Evolutionary conservation across 805 yeast genomes (phyloP).

Genomic region (Lipomyces mesembrius): DNA sequence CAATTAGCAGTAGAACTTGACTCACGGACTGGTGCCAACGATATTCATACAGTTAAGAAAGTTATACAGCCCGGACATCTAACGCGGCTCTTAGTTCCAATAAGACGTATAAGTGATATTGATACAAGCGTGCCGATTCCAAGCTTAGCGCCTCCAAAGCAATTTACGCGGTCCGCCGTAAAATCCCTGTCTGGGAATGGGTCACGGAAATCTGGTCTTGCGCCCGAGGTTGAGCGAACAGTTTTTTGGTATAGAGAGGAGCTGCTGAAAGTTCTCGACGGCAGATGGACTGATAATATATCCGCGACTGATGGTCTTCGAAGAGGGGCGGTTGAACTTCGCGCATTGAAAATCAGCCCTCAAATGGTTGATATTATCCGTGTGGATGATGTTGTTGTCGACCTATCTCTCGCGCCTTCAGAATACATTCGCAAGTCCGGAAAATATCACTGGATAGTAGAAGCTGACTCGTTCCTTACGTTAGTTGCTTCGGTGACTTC

Average conservation of each 20-base stretch:
- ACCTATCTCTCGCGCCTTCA: slow-evolving; percentile 13
- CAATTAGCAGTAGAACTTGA: slow-evolving; percentile 44
- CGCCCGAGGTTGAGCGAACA: slow-evolving; percentile 44
- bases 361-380: slow-evolving; percentile 62
- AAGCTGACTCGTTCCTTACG: slow-evolving; percentile 22
- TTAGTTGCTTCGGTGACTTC: slow-evolving; percentile 14
- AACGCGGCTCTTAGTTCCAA: slow-evolving; percentile 70
- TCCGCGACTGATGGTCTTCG: slow-evolving; percentile 45
- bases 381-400: slow-evolving; percentile 54
- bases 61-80: slow-evolving; percentile 53
- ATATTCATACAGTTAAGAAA: slow-evolving; percentile 20
- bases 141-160: slow-evolving; percentile 31
- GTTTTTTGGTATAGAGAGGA: slow-evolving; percentile 82
- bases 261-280: slow-evolving; percentile 61
- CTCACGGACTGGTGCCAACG: slow-evolving; percentile 5
- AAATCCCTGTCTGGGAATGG: background rate
- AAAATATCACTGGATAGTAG: slow-evolving; percentile 27
- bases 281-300: slow-evolving; percentile 59
- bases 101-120: slow-evolving; percentile 52
- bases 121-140: slow-evolving; percentile 25
- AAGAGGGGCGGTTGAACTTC: slow-evolving; percentile 64
- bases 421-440: slow-evolving; percentile 16
- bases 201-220: background rate
- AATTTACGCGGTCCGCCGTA: slow-evolving; percentile 15
- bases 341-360: slow-evolving; percentile 65